Base-by-base conservation (phyloP, 495 filamentous ascomycete genomes). In the Talaromyces stipitatus region DNA sequence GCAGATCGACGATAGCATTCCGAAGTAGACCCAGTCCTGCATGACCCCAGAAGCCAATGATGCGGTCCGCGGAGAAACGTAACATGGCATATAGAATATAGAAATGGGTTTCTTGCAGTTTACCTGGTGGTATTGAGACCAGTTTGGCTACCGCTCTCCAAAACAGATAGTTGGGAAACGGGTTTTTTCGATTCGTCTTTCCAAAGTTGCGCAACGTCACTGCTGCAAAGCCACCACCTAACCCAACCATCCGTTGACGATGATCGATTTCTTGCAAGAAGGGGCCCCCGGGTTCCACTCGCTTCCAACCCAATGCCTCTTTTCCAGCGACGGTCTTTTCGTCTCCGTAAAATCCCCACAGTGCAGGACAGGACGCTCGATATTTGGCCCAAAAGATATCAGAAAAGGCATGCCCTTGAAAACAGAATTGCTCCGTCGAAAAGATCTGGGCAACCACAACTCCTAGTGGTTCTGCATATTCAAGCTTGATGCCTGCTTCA, bases 371-470 rank as follows among this genome's bases (percentile, higher is more conserved):
- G 24, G 82, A 77, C 4, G 85, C 75, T 38, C 89, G 84, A 59
- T 89, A 86, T 66, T 97, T 96, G 27, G 94, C 91, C 65, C 95
- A 82, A 20, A 97, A 70, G 53, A 97, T 87, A 60, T 97, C 92
- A 43, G 91, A 86, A 61, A 97, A 74, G 11, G 84, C 81, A 29
- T 76, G 69, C 2, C 87, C 89, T 27, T 88, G 80, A 79, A 86
- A 90, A 16, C 77, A 72, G 61, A 90, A 87, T 0, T 78, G 69
- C 0, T 82, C 73, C 18, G 79, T 73, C 3, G 90, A 85, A 64
- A 96, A 92, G 22, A 92, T 81, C 47, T 85, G 81, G 16, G 84
- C 85, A 0, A 85, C 78, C 18, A 91, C 70, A 30, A 95, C 79
- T 32, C 94, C 95, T 51, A 97, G 76, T 0, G 90, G 87, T 61